Evolutionary conservation across 2,329 filamentous ascomycete species (phyloP), one percentile per base, ranked within the genome.

Genomic region (Cladosporium sp.): DNA sequence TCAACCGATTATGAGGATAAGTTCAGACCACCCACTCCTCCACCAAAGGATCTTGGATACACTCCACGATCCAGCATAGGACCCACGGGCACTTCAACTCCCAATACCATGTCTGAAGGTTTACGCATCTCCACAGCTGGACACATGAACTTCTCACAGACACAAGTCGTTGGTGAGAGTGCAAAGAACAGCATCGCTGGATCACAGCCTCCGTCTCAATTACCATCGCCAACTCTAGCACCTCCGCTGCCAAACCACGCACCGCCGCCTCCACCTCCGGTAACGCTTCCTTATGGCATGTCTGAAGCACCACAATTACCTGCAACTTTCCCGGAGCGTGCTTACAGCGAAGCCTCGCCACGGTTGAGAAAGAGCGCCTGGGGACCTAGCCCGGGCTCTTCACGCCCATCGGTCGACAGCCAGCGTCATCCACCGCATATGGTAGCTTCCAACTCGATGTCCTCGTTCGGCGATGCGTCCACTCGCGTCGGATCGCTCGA

Each of bases 171-270:
- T 30, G 65, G 58, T 8, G 65, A 66, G 36, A 34, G 50, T 12
- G 30, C 55, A 14, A 56, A 58, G 55, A 58, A 58, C 30, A 56
- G 54, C 5, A 17, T 45, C 7, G 40, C 17, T 30, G 57, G 37
- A 3, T 59, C 55, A 11, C 25, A 40, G 19, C 47, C 47, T 39
- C 55, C 25, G 11, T 58, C 55, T 38, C 55, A 58, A 11, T 25
- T 60, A 19, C 55, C 55, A 30, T 61, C 67, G 14, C 64, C 64
- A 8, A 61, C 59, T 22, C 30, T 69, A 68, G 61, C 30, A 8
- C 75, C 76, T 30, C 74, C 76, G 5, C 63, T 72, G 9, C 77
- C 79, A n/a, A 71, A 71, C 36, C 69, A 79, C 57, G 75, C 77
- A 45, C 78, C 78, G 37, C 78, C 78, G 5, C 78, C 77, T 6